Evolutionary conservation across 2,329 filamentous ascomycete species (phyloP).

Genomic region (Ophiostoma piceae): DNA sequence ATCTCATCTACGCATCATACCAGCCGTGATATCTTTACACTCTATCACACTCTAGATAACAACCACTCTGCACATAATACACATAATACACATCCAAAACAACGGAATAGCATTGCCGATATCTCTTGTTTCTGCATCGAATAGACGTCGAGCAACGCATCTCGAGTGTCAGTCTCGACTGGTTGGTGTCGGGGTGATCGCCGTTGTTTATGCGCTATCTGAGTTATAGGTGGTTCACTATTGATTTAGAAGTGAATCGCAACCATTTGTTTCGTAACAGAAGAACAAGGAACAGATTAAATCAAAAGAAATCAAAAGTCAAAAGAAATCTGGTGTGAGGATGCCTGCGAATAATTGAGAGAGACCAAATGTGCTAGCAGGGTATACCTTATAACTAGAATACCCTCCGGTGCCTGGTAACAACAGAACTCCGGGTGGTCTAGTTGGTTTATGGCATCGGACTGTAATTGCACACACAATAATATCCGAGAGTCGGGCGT

Average conservation of each 20-base stretch:
- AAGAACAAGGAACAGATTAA: too few species aligned
- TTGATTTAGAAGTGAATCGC: too few species aligned
- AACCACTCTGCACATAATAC: neutral
- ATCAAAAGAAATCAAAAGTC: too few species aligned
- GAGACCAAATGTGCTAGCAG: rapidly evolving
- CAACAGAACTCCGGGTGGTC: conserved; percentile 23
- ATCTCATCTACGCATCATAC: neutral
- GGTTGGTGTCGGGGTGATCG: neutral
- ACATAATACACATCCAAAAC: neutral
- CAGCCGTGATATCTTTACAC: neutral
- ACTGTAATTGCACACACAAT: conserved; percentile 24
- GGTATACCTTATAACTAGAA: neutral
- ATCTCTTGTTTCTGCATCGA: neutral
- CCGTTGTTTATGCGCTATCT: neutral
- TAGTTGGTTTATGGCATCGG: conserved; percentile 27
- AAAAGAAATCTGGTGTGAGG: too few species aligned
- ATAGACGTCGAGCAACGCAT: neutral
- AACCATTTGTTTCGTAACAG: too few species aligned
- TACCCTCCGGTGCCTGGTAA: neutral
- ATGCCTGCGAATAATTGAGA: too few species aligned
- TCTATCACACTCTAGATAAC: neutral
- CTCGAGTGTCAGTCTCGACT: neutral
- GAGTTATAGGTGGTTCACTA: too few species aligned
- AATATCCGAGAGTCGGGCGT: conserved; percentile 26
- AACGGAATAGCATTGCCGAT: neutral